Conservation (phyloP, 192 early-diverging fungal species). For the Backusella morwellensis region DNA sequence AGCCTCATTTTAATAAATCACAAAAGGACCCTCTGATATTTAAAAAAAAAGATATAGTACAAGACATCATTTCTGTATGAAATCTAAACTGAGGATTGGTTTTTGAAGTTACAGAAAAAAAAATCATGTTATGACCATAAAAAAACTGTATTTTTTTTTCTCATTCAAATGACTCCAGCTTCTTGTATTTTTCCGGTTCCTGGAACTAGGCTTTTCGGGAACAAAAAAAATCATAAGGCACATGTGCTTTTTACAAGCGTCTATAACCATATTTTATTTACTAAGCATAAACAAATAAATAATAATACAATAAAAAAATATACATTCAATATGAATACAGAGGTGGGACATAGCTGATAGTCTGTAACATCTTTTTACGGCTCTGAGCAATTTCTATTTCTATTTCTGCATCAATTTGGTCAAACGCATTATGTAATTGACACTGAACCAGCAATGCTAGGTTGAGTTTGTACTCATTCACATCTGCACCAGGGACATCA, state of each 20-base stretch:
- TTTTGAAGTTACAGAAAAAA: neutral
- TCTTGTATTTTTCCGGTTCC: neutral
- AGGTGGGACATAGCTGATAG: neutral
- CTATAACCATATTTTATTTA: neutral
- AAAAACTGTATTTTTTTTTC: neutral
- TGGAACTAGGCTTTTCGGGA: neutral
- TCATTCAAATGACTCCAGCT: neutral
- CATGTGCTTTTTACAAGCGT: neutral
- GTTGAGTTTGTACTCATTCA: neutral
- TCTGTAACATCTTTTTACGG: neutral
- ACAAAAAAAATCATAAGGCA: neutral
- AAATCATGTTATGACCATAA: neutral
- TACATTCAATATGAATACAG: neutral
- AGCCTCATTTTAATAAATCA: neutral
- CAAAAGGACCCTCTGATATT: neutral
- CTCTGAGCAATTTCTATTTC: neutral
- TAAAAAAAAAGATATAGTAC: neutral
- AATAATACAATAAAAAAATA: constrained; percentile 7
- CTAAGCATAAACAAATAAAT: neutral
- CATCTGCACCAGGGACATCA: neutral
- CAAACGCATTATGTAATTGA: constrained; percentile 1
- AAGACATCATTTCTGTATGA: neutral
- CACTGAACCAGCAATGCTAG: neutral
- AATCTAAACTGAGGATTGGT: neutral
- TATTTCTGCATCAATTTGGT: neutral